Base-by-base conservation (phyloP, 2,329 filamentous ascomycete species). In the Cladosporium sp. region DNA sequence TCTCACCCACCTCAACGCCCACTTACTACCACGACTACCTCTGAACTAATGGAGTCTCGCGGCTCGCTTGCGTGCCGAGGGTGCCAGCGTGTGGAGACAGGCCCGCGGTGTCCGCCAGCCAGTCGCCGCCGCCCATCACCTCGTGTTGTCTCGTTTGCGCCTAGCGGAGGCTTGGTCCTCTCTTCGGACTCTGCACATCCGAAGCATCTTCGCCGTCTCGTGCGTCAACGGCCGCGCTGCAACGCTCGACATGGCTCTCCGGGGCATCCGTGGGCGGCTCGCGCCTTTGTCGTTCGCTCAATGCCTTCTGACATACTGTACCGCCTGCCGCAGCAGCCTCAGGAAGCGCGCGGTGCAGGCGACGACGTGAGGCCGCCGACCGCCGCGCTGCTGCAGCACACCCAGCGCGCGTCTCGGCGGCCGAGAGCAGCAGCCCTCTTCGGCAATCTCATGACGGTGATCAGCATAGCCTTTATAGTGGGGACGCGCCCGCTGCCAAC, bases 11-110 rank as follows among this genome's bases (percentile, higher is more conserved):
- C 35, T n/a, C 35, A n/a, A 38, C 3, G 7, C 10, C n/a, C n/a
- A 38, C n/a, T 14, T 2, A 38, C 35, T 13, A 38, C 13, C 35
- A 38, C n/a, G 22, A 28, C 22, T 5, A 28, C 22, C 22, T 28
- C 22, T 28, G 22, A 7, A 28, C 22, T 28, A 28, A 5, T 28
- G 22, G 22, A 28, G 44, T 34, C 35, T 16, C 18, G 22, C 46
- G 46, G 31, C 31, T 50, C 46, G 46, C 46, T 50, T 50, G 46
- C 46, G 46, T 50, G 46, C 46, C 46, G 46, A 50, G 32, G 46
- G 22, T 28, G 22, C 22, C 22, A 28, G 22, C 22, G 22, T 28
- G 22, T 28, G 22, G 22, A 28, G 22, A 28, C 22, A 28, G 22
- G 22, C 22, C 22, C 22, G 22, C 22, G 22, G 22, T 28, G 22